A percentile compares a stretch with the other conserved stretches of the same genome.
These are phyloP conservation scores for Pichia deserticola DNA, from an alignment of 805 yeast genomes.

Conservation along the genomic window DNA sequence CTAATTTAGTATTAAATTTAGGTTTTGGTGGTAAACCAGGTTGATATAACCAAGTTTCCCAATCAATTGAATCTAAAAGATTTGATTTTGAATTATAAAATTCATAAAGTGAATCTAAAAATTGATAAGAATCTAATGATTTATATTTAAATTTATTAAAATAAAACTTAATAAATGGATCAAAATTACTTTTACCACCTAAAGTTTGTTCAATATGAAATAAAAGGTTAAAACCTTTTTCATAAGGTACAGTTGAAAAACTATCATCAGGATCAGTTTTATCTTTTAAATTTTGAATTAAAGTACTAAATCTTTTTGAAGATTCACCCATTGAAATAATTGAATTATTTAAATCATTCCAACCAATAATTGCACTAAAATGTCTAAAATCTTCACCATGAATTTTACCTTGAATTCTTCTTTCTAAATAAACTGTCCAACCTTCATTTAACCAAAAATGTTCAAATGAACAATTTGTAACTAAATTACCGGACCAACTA, in stretches of 20 bases:
- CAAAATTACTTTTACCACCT: constrained; percentile 70
- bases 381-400: constrained; percentile 77
- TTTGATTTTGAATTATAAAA: constrained; percentile 39
- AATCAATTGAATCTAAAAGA: constrained; percentile 63
- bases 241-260: constrained; percentile 83
- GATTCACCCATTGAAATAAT: constrained; percentile 56
- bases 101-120: constrained; percentile 66
- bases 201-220: constrained; percentile 63
- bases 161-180: constrained; percentile 73
- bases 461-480: constrained; percentile 87
- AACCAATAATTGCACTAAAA: constrained; percentile 79
- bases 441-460: constrained; percentile 95
- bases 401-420: constrained; percentile 70
- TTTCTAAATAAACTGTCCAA: constrained; percentile 89
- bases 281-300: constrained; percentile 66
- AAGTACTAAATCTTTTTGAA: constrained; percentile 45
- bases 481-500: constrained; percentile 88
- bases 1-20: constrained; percentile 68
- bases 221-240: constrained; percentile 78
- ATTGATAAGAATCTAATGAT: constrained; percentile 77
- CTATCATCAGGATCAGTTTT: constrained; percentile 83
- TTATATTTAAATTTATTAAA: constrained; percentile 60
- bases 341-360: constrained; percentile 70
- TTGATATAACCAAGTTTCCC: constrained; percentile 75
- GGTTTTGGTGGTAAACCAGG: constrained; percentile 92